Base-by-base conservation (phyloP, 2,329 filamentous ascomycete genomes). In the Colletotrichum salicis region DNA sequence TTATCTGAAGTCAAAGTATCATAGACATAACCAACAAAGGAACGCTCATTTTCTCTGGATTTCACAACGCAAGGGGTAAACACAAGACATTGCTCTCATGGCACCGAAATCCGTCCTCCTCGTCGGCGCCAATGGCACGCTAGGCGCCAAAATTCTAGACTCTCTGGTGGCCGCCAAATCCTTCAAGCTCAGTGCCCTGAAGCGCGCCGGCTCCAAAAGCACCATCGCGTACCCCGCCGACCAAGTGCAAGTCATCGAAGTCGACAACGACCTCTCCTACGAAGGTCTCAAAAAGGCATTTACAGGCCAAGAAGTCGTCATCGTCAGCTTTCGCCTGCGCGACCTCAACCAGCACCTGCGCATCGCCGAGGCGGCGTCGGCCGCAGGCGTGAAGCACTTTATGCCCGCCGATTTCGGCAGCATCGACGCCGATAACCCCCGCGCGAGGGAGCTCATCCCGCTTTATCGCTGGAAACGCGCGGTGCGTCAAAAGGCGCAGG, bases 321-420 rank as follows among this genome's bases (percentile, higher is more conserved):
- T 84, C 27, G 79, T 78, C 54, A 74, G 75, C 71, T 83, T 82
- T 73, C 79, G 78, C 11, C 76, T 80, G 22, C 69, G 74, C 41
- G 71, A 79, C 66, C 72, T 76, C 5, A 70, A 72, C 3, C 75
- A 77, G 64, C 82, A 84, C 72, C 70, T 83, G 55, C 77, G 77
- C 45, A 78, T 83, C 58, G 80, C 79, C 35, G 76, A 81, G 52
- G 82, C 82, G 8, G 82, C 82, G 1, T 79, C 77, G 7, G 78
- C 78, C 0, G 80, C 79, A 0, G 80, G 79, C 22, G 82, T 84
- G 11, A 74, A 73, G 73, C 79, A 82, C 58, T 78, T 82, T 65
- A 79, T 84, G 70, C 82, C 82, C 29, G 81, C 82, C 69, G 82
- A 84, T 76, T 84, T 80, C 69, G 82, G 82, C 63, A 83, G 81